These are phyloP conservation scores for Myrica gale DNA, from an alignment of 306 rosid species.

Conservation along the genomic window DNA sequence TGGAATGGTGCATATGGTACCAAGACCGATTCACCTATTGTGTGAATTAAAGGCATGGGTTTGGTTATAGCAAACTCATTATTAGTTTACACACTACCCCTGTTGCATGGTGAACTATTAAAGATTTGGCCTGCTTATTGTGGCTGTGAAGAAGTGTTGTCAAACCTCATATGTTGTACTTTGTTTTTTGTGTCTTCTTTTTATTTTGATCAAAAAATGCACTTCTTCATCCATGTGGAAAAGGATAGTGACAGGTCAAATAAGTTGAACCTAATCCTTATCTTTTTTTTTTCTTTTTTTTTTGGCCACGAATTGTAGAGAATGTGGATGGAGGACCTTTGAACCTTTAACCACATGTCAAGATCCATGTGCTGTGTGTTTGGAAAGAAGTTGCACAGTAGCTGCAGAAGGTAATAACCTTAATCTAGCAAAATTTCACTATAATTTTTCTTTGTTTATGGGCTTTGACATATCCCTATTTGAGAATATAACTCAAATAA, in stretches of 20 bases:
- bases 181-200: not conserved
- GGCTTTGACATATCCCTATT: not conserved
- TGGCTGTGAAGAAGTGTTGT: not conserved
- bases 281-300: not conserved
- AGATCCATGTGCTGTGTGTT: slow-evolving; percentile 93
- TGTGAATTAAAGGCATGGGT: not conserved
- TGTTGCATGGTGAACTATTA: not conserved
- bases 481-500: not conserved
- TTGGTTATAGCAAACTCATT: not conserved
- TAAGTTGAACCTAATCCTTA: not conserved
- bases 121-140: not conserved
- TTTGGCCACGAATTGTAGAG: slow-evolving; percentile 51
- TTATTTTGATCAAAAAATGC: not conserved
- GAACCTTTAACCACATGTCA: slow-evolving; percentile 57
- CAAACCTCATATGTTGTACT: not conserved
- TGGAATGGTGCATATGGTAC: too few species aligned
- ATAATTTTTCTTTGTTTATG: not conserved
- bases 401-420: slow-evolving; percentile 78
- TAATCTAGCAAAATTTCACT: slow-evolving; percentile 13
- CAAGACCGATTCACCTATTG: not conserved
- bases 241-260: slow-evolving; percentile 12
- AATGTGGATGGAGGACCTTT: slow-evolving; percentile 78
- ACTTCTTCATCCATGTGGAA: slow-evolving; percentile 7
- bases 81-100: not conserved
- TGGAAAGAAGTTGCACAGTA: slow-evolving; percentile 86